These are phyloP conservation scores for Fusarium siculi DNA, from an alignment of 2,329 filamentous ascomycete genomes.

Conservation along the genomic window DNA sequence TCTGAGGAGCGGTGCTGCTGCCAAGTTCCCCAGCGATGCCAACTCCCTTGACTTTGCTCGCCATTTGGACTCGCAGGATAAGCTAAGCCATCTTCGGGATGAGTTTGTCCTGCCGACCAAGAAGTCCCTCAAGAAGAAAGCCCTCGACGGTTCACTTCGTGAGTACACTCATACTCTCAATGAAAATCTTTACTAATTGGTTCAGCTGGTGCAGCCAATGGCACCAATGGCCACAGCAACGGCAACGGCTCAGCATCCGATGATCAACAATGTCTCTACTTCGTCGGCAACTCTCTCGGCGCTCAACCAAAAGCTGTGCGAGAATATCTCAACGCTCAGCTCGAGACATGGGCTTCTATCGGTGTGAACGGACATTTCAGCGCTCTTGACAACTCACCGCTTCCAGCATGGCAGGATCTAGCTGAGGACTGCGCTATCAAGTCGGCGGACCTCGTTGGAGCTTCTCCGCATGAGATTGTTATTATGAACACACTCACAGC, in stretches of 20 bases:
- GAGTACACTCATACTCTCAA: slow-evolving; percentile 6
- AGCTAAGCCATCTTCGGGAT: slow-evolving; percentile 68
- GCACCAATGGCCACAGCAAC: slow-evolving; percentile 32
- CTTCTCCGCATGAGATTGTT: slow-evolving; percentile 77
- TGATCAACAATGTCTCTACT: slow-evolving; percentile 68
- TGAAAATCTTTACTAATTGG: not conserved
- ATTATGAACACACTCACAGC: slow-evolving; percentile 89
- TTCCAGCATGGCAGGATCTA: slow-evolving; percentile 80
- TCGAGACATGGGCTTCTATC: slow-evolving; percentile 85
- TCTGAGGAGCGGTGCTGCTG: slow-evolving; percentile 54
- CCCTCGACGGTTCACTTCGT: slow-evolving; percentile 60
- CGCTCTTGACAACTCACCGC: slow-evolving; percentile 71
- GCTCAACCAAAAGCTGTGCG: slow-evolving; percentile 79
- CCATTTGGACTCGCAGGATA: slow-evolving; percentile 68
- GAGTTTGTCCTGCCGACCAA: slow-evolving; percentile 84
- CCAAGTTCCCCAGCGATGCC: slow-evolving; percentile 60
- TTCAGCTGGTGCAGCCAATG: slow-evolving; percentile 19
- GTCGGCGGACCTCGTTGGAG: slow-evolving; percentile 80
- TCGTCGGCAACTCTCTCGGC: slow-evolving; percentile 91
- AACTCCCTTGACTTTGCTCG: slow-evolving; percentile 60
- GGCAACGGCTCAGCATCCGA: slow-evolving; percentile 43
- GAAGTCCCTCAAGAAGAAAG: slow-evolving; percentile 73
- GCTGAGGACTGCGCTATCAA: slow-evolving; percentile 78
- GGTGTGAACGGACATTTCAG: slow-evolving; percentile 88
- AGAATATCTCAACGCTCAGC: slow-evolving; percentile 74